Evolutionary conservation across 768 basidiomycete genomes (phyloP).

Genomic region (Lenzites betulinus): DNA sequence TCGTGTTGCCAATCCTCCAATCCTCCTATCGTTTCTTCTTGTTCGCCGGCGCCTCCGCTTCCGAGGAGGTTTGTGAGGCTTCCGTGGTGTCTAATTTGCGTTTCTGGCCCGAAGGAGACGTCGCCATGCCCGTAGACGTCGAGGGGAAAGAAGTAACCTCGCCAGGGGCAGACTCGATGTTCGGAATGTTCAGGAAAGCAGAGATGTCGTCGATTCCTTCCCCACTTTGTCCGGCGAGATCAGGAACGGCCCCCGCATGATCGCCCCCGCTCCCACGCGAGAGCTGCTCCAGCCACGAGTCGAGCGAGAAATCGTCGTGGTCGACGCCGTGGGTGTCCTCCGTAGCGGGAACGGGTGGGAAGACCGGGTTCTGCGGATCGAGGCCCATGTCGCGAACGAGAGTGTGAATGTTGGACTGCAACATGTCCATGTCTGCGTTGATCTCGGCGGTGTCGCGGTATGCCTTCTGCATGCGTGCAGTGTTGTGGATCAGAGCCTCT

Average conservation of each 20-base stretch:
- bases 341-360: slow-evolving; percentile 1
- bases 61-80: slow-evolving; percentile 17
- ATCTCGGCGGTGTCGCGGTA: slow-evolving; percentile 68
- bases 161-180: slow-evolving; percentile 8
- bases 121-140: not conserved
- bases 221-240: slow-evolving; percentile 21
- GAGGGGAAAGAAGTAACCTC: not conserved
- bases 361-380: slow-evolving; percentile 43
- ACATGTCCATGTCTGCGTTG: slow-evolving; percentile 67
- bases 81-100: slow-evolving; percentile 35
- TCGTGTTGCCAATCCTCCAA: no score
- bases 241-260: not conserved
- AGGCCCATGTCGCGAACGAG: slow-evolving; percentile 73
- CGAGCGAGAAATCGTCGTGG: slow-evolving; percentile 6
- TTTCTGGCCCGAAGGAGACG: slow-evolving; percentile 26
- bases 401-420: slow-evolving; percentile 67
- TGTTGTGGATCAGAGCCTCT: slow-evolving; percentile 36
- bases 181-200: slow-evolving; percentile 43
- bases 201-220: slow-evolving; percentile 38
- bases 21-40: slow-evolving; percentile 30
- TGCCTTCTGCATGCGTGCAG: slow-evolving; percentile 49
- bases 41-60: slow-evolving; percentile 6
- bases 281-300: slow-evolving; percentile 12
- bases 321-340: not conserved
- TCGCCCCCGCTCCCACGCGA: not conserved